Evolutionary conservation across 306 rosid genomes (phyloP).

Genomic region (Pyrus pyrifolia): DNA sequence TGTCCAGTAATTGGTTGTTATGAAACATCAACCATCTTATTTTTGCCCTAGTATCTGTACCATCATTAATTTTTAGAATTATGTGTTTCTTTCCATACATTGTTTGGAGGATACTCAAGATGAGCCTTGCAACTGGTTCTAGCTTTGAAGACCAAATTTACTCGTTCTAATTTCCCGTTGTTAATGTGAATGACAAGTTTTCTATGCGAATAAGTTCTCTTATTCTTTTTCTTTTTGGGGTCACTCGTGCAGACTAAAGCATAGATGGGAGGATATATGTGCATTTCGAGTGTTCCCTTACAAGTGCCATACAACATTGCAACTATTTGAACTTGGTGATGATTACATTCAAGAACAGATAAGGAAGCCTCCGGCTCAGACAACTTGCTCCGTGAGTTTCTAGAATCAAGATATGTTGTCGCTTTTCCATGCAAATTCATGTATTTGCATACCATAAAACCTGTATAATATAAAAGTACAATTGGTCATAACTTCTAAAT

Average conservation of each 20-base stretch:
- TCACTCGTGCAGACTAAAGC: conserved; percentile 39
- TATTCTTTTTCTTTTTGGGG: neutral
- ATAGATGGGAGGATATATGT: conserved; percentile 68
- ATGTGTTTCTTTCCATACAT: neutral
- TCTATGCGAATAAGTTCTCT: neutral
- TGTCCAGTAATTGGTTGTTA: neutral
- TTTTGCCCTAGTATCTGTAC: neutral
- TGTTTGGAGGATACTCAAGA: neutral
- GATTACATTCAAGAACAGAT: conserved; percentile 83
- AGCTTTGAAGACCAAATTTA: neutral
- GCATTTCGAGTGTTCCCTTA: conserved; percentile 74
- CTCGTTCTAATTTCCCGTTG: neutral
- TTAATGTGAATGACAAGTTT: neutral
- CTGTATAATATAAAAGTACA: neutral
- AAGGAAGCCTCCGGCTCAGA: conserved; percentile 52
- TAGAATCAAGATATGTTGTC: neutral
- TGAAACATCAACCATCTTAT: neutral
- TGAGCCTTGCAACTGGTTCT: neutral
- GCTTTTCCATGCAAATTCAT: neutral
- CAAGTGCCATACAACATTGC: conserved; percentile 87
- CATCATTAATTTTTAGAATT: neutral
- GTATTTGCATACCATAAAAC: neutral
- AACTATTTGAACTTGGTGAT: conserved; percentile 79
- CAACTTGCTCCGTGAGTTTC: conserved; percentile 62
- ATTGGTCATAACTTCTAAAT: neutral